A percentile compares a stretch with the other conserved stretches of the same genome.
These are phyloP conservation scores for Vigna unguiculata DNA, from an alignment of 306 rosid species.

Conservation along the genomic window DNA sequence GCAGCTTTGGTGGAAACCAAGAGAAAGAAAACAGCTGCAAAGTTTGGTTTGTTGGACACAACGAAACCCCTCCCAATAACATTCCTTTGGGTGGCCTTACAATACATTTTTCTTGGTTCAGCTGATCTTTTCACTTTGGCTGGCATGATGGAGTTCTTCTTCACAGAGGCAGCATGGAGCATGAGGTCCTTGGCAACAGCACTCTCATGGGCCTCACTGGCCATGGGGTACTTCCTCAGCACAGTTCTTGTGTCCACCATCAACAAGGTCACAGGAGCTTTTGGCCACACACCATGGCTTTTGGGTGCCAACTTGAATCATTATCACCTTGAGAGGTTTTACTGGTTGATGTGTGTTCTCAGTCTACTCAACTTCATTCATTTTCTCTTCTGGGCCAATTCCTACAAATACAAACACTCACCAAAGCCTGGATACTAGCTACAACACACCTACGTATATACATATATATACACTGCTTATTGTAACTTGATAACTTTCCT, in stretches of 20 bases:
- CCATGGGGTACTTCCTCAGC: conserved; percentile 81
- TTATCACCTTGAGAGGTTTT: conserved; percentile 80
- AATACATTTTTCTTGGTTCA: conserved; percentile 77
- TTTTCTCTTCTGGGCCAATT: conserved; percentile 69
- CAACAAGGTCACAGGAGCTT: conserved; percentile 54
- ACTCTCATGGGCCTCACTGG: conserved; percentile 78
- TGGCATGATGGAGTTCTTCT: conserved; percentile 87
- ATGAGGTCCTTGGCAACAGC: conserved; percentile 85
- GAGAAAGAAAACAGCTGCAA: conserved; percentile 59
- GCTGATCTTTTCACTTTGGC: conserved; percentile 86
- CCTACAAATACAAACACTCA: conserved; percentile 58
- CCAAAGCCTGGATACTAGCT: conserved; percentile 26
- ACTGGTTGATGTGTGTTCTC: conserved; percentile 76
- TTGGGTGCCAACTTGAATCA: conserved; percentile 65
- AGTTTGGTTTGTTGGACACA: conserved; percentile 49
- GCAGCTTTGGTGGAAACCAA: conserved; percentile 86
- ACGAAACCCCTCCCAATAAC: conserved; percentile 65
- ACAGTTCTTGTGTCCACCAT: conserved; percentile 66
- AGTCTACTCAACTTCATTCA: conserved; percentile 69
- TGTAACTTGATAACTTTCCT: conserved; percentile 2
- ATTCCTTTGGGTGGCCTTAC: conserved; percentile 75
- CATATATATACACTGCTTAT: not conserved
- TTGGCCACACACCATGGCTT: conserved; percentile 66
- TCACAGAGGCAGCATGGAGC: conserved; percentile 78
- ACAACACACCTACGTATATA: not conserved